Base-by-base conservation (phyloP, 1,139 yeast species). In the Petasospora rhodanensis region DNA sequence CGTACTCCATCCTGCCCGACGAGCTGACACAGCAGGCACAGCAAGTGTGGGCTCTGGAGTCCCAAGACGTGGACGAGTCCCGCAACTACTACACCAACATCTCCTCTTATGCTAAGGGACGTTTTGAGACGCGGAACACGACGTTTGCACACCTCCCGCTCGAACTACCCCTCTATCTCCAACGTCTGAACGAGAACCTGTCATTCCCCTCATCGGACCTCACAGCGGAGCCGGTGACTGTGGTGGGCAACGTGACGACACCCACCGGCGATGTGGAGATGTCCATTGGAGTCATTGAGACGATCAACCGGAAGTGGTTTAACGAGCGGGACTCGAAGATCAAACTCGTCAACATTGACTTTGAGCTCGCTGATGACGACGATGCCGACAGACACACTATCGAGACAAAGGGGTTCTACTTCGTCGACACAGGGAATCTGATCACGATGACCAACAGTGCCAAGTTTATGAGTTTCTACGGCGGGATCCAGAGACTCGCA, bases 381-480 rank as follows among this genome's bases (percentile, higher is more conserved):
- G 56, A 59, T 22, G 56, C 59, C 2, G 78, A 76, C 37, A 61
- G 59, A 34, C 76, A 76, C 50, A 53, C 54, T 1, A 42, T 85
- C 13, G 64, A 61, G 3, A 56, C 85, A 15, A 55, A 58, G 14
- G 96, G 95, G 0, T 65, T 84, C 4, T 86, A 87, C 54, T 80
- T 80, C 49, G 78, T 78, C 41, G 66, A 71, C 8, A 62, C 77
- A 1, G 96, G 96, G 0, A 69, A 85, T 35, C 52, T 86, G 12
- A 60, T 86, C 8, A 66, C 81, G 2, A 54, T 73, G 13, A 73
- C 95, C 1, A 65, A 71, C 29, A 75, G 93, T 16, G 85, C 82
- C 8, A 86, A 86, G 55, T 86, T 82, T 52, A 67, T 72, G 28
- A 89, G 94, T 4, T 46, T 65, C 7, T 69, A 69, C 47, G 78